phyloP scores from a whole-genome alignment of 352 stramenopile species.

The Globisporangium irregulare region DNA sequence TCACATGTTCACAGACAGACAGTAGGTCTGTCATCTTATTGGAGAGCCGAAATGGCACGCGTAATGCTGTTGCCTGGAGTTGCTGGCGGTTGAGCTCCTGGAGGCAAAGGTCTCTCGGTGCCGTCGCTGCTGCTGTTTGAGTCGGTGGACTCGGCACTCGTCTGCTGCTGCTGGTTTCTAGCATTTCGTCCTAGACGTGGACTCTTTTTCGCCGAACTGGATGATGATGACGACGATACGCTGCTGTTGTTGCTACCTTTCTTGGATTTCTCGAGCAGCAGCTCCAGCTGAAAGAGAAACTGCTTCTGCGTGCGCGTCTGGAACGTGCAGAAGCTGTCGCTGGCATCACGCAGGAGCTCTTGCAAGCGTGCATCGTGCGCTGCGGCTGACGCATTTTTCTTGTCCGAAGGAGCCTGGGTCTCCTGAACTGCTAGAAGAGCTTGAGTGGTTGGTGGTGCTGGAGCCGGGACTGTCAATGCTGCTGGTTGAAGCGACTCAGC shows the following conservation, averaged over 20 bases:
- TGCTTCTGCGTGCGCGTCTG: conserved; percentile 17
- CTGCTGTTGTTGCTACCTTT: neutral
- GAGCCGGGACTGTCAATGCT: neutral
- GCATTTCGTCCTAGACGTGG: neutral
- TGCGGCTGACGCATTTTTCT: neutral
- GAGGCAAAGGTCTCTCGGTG: neutral
- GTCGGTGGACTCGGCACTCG: neutral
- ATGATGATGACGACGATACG: neutral
- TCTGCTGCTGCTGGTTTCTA: neutral
- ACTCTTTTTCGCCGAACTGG: neutral
- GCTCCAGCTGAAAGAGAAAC: conserved; percentile 18
- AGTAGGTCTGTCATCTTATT: neutral
- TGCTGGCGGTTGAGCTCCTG: neutral
- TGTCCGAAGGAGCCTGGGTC: neutral
- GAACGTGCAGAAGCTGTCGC: conserved; percentile 8
- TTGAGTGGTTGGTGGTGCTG: neutral
- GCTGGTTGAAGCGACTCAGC: neutral
- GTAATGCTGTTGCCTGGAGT: neutral
- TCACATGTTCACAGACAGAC: neutral
- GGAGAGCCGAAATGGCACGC: neutral
- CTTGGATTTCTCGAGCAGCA: conserved; percentile 13
- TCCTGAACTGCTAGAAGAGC: neutral
- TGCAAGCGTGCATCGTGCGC: conserved; percentile 5
- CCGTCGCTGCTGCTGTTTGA: neutral
- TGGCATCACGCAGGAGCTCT: neutral